Evolutionary conservation across 106 monocot species (phyloP).

Genomic region (Hemerocallis citrina): DNA sequence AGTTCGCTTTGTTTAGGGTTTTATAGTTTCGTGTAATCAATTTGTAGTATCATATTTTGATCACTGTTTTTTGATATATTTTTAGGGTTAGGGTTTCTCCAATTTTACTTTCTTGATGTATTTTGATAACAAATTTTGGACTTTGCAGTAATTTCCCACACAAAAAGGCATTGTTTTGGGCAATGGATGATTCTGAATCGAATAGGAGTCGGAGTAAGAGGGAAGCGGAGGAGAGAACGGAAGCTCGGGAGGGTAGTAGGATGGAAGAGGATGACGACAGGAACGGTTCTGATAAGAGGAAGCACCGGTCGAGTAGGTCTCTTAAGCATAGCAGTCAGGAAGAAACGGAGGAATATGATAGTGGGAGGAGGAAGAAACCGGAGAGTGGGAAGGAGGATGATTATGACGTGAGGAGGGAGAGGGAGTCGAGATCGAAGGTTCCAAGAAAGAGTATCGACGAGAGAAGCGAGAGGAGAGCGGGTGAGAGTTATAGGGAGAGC

Average conservation of each 20-base stretch:
- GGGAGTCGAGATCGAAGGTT: slow-evolving; percentile 38
- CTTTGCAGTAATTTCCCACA: too few species aligned
- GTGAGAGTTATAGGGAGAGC: slow-evolving; percentile 31
- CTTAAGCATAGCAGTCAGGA: slow-evolving; percentile 26
- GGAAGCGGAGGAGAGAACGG: slow-evolving; percentile 23
- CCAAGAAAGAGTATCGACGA: slow-evolving; percentile 46
- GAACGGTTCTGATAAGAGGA: slow-evolving; percentile 46
- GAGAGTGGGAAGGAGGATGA: slow-evolving; percentile 60
- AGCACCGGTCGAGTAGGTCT: slow-evolving; percentile 45
- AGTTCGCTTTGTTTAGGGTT: too few species aligned
- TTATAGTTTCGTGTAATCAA: too few species aligned
- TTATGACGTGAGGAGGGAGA: slow-evolving; percentile 32
- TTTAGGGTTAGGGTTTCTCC: too few species aligned
- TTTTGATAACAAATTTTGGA: too few species aligned
- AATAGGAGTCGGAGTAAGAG: slow-evolving; percentile 37
- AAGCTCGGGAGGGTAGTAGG: slow-evolving; percentile 22
- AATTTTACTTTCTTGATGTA: too few species aligned
- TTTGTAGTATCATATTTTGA: too few species aligned
- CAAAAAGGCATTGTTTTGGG: background rate
- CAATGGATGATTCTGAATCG: slow-evolving; percentile 40
- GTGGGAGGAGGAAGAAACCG: slow-evolving; percentile 21
- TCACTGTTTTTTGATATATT: too few species aligned
- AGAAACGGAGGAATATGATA: slow-evolving; percentile 33
- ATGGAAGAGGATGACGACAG: slow-evolving; percentile 43
- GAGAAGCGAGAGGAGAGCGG: slow-evolving; percentile 35